Evolutionary conservation across 257 asterid species (phyloP), one percentile per base, ranked within the genome.

Genomic region (Mentha longifolia): DNA sequence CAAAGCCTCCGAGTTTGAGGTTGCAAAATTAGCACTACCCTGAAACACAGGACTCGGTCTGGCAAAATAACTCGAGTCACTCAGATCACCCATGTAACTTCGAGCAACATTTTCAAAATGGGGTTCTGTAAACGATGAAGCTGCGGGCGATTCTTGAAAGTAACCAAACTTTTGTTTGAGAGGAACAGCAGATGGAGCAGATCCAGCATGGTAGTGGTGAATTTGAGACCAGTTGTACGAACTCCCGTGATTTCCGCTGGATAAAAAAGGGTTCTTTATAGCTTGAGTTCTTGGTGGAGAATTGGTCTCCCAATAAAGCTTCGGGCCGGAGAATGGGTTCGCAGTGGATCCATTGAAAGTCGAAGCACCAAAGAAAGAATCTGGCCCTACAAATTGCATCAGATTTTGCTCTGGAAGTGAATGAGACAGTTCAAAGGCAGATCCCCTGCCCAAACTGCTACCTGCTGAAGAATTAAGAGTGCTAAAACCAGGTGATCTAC

Each of bases 181-280:
- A 49, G 84, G 86, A 71, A 76, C 72, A 57, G 83, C 84, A 71
- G 95, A 76, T 49, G 95, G 96, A 79, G 96, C 92, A 49, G 96
- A 87, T 54, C 90, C 96, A 57, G 71, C 78, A 54, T 74, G 86
- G 78, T 39, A 72, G 9, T 59, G 73, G 35, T 45, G 76, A 5
- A 63, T 57, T 58, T 74, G 79, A 78, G 82, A 51, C 63, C 88
- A 76, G 74, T 61, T 52, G 42, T 73, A 61, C 66, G 78, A 60
- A 28, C 80, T 61, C 10, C 83, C 79, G 28, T 65, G 80, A 52
- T 52, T 80, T 13, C 65, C 77, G 71, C 47, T 70, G 25, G 80
- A 68, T 33, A 78, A 19, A 59, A 83, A 75, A 47, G 80, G 74
- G 16, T 68, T 74, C 67, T 67, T 72, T 58, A 52, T 47, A 14